phyloP scores from a whole-genome alignment of 176 grass and related monocot species.

The Aegilops umbellulata region DNA sequence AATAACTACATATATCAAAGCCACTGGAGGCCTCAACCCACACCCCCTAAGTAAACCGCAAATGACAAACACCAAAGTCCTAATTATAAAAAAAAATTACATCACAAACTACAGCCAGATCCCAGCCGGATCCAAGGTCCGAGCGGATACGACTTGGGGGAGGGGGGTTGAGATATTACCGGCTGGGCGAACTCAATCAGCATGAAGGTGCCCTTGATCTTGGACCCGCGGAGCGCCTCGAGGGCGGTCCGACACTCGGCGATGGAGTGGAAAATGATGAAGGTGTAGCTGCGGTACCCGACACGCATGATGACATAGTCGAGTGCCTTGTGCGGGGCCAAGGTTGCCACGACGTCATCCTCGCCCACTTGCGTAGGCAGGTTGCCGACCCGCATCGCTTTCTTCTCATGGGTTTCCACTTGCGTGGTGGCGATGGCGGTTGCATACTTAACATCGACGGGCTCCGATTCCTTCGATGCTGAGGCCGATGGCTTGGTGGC shows the following conservation, averaged over 20 bases:
- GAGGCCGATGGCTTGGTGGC: not conserved
- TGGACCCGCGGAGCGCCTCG: slow-evolving; percentile 43
- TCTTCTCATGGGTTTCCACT: slow-evolving; percentile 22
- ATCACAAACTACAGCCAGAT: too few species aligned
- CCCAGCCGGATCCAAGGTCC: not conserved
- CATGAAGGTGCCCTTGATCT: slow-evolving; percentile 50
- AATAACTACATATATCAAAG: too few species aligned
- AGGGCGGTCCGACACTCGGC: slow-evolving; percentile 53
- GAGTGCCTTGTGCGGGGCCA: slow-evolving; percentile 48
- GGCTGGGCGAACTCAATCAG: slow-evolving; percentile 71
- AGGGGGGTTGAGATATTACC: slow-evolving; percentile 22
- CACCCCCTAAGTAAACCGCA: too few species aligned
- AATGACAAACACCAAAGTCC: not conserved
- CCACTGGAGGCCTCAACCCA: too few species aligned
- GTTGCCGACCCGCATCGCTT: slow-evolving; percentile 69
- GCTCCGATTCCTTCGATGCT: slow-evolving; percentile 20
- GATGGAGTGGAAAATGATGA: slow-evolving; percentile 64
- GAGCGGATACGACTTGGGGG: not conserved
- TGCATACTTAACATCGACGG: not conserved
- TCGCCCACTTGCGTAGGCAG: slow-evolving; percentile 45
- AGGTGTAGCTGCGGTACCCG: slow-evolving; percentile 69
- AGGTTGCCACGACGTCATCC: slow-evolving; percentile 51
- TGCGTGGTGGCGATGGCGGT: too few species aligned
- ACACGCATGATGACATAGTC: slow-evolving; percentile 59
- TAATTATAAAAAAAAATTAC: not conserved